phyloP scores from a whole-genome alignment of 179 eudicot species.

The Beta macrorhiza region DNA sequence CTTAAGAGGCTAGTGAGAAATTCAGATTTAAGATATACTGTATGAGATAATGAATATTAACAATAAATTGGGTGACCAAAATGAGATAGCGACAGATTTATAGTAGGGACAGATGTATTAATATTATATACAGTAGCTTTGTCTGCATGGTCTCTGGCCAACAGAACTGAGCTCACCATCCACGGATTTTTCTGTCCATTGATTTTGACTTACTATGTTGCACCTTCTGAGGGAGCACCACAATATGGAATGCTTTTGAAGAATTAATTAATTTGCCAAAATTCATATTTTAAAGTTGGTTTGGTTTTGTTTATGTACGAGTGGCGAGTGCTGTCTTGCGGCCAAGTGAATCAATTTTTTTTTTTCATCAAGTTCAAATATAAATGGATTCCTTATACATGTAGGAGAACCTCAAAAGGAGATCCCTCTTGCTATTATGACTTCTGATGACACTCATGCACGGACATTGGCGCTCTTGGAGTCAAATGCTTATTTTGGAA shows the following conservation, averaged over 20 bases:
- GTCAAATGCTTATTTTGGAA: conserved; percentile 85
- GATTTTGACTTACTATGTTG: not conserved
- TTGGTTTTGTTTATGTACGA: not conserved
- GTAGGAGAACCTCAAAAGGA: conserved; percentile 59
- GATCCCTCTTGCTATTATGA: conserved; percentile 90
- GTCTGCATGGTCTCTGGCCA: not conserved
- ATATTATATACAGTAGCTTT: not conserved
- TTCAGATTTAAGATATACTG: not conserved
- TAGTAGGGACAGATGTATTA: not conserved
- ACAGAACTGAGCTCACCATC: not conserved
- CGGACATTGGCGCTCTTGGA: conserved; percentile 68
- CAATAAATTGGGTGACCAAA: not conserved
- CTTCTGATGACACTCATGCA: conserved; percentile 93
- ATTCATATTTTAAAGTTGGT: not conserved
- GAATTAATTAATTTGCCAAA: not conserved
- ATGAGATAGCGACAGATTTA: not conserved
- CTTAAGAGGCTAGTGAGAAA: not conserved
- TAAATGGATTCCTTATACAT: conserved; percentile 26
- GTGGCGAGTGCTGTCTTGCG: not conserved
- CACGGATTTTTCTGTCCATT: not conserved
- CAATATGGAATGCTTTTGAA: not conserved
- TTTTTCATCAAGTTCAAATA: not conserved
- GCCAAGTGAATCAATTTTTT: not conserved
- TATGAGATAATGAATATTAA: not conserved
- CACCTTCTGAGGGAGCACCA: not conserved